These are phyloP conservation scores for Hirschioporus abietinus DNA, from an alignment of 768 basidiomycete species.

Conservation along the genomic window DNA sequence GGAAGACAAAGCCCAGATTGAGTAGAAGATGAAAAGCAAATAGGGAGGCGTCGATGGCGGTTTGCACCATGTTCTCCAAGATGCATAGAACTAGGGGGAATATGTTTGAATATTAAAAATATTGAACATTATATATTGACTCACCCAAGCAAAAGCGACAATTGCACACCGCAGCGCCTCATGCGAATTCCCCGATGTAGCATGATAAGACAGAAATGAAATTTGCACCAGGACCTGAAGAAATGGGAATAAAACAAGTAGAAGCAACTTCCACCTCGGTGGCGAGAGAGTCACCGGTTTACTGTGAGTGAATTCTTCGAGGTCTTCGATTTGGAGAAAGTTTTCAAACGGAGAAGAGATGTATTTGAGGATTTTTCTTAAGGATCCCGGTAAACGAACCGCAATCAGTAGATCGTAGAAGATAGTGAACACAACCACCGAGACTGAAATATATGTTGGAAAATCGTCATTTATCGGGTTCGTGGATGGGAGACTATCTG, in stretches of 20 bases:
- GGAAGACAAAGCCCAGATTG: constrained; percentile 29
- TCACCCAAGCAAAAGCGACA: background rate
- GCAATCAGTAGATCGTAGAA: constrained; percentile 24
- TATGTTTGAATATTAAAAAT: background rate
- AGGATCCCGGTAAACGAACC: constrained; percentile 23
- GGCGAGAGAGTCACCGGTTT: constrained; percentile 16
- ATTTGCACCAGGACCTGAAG: constrained; percentile 18
- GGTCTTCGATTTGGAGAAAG: constrained; percentile 47
- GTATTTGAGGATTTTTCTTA: constrained; percentile 18
- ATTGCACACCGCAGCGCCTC: background rate
- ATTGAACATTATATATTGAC: background rate
- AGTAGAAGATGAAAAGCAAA: constrained; percentile 38
- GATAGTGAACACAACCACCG: constrained; percentile 16
- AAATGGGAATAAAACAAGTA: constrained; percentile 32
- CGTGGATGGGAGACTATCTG: background rate
- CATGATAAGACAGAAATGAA: constrained; percentile 6
- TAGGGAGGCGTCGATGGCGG: constrained; percentile 51
- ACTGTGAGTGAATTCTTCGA: constrained; percentile 34
- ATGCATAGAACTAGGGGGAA: constrained; percentile 36
- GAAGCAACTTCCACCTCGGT: constrained; percentile 26
- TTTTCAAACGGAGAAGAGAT: constrained; percentile 41
- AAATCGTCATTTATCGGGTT: background rate
- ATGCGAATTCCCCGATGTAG: constrained; percentile 8
- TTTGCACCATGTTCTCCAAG: constrained; percentile 31
- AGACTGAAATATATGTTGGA: background rate